Evolutionary conservation across 139 green algal genomes (phyloP).

Genomic region (Chlamydomonas urium): DNA sequence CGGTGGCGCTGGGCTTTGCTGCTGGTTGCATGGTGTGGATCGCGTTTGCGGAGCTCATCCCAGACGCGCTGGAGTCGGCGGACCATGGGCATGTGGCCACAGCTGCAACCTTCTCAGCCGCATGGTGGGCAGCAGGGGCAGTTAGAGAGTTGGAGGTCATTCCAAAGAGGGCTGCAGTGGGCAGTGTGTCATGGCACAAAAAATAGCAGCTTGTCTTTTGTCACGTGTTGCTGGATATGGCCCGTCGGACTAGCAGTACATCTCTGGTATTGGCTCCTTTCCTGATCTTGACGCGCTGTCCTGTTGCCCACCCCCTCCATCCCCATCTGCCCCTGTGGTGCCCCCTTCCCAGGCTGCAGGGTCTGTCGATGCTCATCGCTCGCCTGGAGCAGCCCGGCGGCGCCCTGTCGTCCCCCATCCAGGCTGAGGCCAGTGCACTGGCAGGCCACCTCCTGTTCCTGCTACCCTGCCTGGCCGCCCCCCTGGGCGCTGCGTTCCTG

Average conservation of each 20-base stretch:
- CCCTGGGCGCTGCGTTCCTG: neutral
- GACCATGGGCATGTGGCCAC: constrained; percentile 70
- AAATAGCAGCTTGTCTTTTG: too few relatives aligned
- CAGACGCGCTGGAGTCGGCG: constrained; percentile 78
- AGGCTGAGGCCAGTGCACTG: neutral
- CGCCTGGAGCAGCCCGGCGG: constrained; percentile 66
- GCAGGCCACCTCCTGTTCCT: constrained; percentile 21
- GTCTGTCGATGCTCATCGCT: constrained; percentile 71
- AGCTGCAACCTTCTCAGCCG: constrained; percentile 80
- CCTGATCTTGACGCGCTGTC: too few relatives aligned
- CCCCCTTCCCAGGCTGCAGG: constrained; percentile 62
- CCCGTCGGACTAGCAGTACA: too few relatives aligned
- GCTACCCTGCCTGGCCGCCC: constrained; percentile 17
- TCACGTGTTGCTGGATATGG: too few relatives aligned
- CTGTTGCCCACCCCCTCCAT: neutral
- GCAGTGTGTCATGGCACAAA: too few relatives aligned
- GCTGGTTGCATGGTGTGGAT: constrained; percentile 99
- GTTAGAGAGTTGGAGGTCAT: too few relatives aligned
- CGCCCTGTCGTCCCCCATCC: constrained; percentile 42
- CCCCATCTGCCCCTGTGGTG: neutral
- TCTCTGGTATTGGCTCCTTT: too few relatives aligned
- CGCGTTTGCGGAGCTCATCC: constrained; percentile 93
- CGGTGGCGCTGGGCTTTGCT: constrained; percentile 91
- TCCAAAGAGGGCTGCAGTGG: too few relatives aligned
- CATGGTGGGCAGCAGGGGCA: too few relatives aligned